Conservation (phyloP, 163 green algal genomes). For the Scenedesmus sp. region DNA sequence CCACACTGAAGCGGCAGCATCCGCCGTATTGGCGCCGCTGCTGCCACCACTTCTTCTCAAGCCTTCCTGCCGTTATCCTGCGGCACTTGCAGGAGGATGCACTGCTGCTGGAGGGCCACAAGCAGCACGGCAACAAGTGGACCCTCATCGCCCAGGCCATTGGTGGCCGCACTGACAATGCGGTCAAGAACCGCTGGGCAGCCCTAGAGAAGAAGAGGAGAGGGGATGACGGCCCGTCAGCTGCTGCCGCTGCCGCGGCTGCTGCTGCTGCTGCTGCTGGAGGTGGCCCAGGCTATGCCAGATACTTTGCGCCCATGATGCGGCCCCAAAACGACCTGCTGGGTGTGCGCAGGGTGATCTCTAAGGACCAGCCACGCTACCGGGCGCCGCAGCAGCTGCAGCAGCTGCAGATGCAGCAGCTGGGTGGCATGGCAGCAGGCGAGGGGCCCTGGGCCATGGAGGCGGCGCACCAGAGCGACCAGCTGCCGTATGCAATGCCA, state of each 20-base stretch:
- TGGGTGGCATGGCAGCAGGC: background rate
- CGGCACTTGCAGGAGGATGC: conserved; percentile 72
- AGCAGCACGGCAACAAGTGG: conserved; percentile 93
- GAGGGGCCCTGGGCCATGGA: background rate
- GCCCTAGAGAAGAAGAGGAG: conserved; percentile 35
- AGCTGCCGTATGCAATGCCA: background rate
- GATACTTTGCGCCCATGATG: background rate
- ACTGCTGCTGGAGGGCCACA: conserved; percentile 82
- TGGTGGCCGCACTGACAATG: conserved; percentile 96
- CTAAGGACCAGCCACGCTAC: conserved; percentile 45
- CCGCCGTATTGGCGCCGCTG: background rate
- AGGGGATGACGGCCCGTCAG: background rate
- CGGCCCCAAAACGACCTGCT: conserved; percentile 15
- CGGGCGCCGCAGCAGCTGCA: background rate
- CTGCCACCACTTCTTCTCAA: background rate
- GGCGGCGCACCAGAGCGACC: background rate
- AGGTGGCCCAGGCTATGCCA: background rate
- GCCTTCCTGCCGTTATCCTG: background rate
- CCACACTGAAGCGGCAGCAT: background rate
- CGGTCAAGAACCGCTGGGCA: conserved; percentile 93
- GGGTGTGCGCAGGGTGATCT: conserved; percentile 1
- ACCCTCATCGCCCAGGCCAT: conserved; percentile 94
- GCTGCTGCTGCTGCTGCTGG: background rate
- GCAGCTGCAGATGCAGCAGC: background rate
- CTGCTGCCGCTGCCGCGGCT: background rate